Conservation (phyloP, 1,284 basidiomycete species). For the Cutaneotrichosporon spelunceum region DNA sequence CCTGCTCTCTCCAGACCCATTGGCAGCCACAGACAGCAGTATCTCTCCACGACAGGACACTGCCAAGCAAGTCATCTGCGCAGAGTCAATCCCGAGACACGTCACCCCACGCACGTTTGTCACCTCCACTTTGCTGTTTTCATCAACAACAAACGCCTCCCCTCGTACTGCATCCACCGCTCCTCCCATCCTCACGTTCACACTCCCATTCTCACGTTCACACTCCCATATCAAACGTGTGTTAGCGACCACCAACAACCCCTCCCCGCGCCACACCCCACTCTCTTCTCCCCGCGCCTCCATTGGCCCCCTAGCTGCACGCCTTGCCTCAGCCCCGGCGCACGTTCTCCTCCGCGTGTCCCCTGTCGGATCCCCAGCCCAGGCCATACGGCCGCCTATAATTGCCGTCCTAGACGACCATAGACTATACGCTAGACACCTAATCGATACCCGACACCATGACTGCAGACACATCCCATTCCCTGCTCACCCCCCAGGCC, state of each 20-base stretch:
- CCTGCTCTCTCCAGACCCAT: neutral
- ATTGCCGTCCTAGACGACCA: conserved; percentile 2
- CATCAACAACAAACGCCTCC: neutral
- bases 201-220: neutral
- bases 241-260: too few relatives aligned
- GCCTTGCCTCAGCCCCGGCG: neutral
- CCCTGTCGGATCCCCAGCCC: neutral
- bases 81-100: neutral
- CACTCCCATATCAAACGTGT: neutral
- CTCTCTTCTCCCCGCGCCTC: neutral
- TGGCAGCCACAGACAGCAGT: neutral
- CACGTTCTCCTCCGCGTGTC: neutral
- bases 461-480: neutral
- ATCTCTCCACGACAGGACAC: too few relatives aligned
- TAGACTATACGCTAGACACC: neutral
- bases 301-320: neutral
- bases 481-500: neutral
- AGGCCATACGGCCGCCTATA: conserved; percentile 3
- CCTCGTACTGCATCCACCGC: neutral
- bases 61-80: neutral
- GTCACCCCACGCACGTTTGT: neutral
- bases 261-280: too few relatives aligned
- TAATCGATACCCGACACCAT: conserved; percentile 8
- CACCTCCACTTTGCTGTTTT: conserved; percentile 2
- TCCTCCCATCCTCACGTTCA: neutral